Percentiles rank a stretch among this genome's conserved stretches.
phyloP scores from a whole-genome alignment of 129 eudicot species.

The Ambrosia trifida region DNA sequence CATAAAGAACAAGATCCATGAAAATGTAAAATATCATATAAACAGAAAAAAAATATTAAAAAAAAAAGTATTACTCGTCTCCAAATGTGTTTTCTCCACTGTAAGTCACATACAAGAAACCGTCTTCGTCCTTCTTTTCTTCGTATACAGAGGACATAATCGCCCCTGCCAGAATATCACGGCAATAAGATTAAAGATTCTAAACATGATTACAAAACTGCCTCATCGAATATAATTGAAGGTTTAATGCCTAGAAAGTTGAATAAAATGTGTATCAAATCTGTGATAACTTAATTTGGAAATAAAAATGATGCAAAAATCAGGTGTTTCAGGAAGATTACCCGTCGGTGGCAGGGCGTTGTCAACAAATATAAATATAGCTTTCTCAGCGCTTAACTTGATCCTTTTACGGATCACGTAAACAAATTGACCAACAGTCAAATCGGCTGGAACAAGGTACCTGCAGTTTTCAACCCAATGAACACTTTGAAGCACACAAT shows the following conservation, averaged over 20 bases:
- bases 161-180: conserved; percentile 47
- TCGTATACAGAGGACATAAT: conserved; percentile 70
- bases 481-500: not conserved
- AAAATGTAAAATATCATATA: not conserved
- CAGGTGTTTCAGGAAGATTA: conserved; percentile 15
- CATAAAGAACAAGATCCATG: not conserved
- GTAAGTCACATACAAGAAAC: conserved; percentile 57
- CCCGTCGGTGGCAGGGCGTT: conserved; percentile 93
- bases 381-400: conserved; percentile 86
- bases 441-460: conserved; percentile 91
- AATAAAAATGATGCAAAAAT: not conserved
- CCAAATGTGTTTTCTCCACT: conserved; percentile 52
- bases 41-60: not conserved
- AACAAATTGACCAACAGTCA: conserved; percentile 94
- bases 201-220: not conserved
- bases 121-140: conserved; percentile 76
- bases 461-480: conserved; percentile 34
- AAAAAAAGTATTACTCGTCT: not conserved
- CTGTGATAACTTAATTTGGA: not conserved
- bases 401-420: conserved; percentile 91
- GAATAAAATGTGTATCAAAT: not conserved
- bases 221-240: not conserved
- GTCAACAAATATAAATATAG: conserved; percentile 82
- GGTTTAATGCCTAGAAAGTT: not conserved
- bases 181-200: not conserved